Conservation (phyloP, 495 filamentous ascomycete species). For the Eremomyces bilateralis region DNA sequence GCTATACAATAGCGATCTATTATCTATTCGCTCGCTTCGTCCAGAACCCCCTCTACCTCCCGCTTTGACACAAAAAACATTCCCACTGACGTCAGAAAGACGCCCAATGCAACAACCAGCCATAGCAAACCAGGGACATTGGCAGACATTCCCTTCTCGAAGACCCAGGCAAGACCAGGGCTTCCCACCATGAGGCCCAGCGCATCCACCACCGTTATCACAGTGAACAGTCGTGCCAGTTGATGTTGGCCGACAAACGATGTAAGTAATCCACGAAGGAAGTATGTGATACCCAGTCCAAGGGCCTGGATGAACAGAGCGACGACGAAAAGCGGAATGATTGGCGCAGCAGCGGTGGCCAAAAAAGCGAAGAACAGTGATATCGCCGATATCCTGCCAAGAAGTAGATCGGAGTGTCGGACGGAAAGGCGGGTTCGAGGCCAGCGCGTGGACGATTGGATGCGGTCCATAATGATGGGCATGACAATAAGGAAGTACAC, state of each 20-base stretch:
- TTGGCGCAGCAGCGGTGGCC: conserved; percentile 13
- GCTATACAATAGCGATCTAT: too few relatives aligned
- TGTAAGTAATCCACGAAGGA: conserved; percentile 27
- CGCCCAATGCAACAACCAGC: too few relatives aligned
- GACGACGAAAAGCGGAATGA: conserved; percentile 5
- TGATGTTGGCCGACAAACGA: conserved; percentile 29
- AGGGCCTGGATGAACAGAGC: conserved; percentile 6
- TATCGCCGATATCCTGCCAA: conserved; percentile 27
- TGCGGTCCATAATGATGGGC: conserved; percentile 22
- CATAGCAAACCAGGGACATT: too few relatives aligned
- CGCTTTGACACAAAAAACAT: too few relatives aligned
- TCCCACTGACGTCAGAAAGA: too few relatives aligned
- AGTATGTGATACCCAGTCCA: conserved; percentile 3
- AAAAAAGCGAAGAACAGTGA: conserved; percentile 34
- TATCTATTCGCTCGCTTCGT: too few relatives aligned
- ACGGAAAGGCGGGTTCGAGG: conserved; percentile 16
- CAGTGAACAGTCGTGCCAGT: conserved; percentile 32
- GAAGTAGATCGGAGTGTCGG: conserved; percentile 29
- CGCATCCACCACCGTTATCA: conserved; percentile 34
- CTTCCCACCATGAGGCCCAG: conserved; percentile 31
- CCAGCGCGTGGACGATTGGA: too few relatives aligned
- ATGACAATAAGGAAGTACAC: conserved; percentile 28
- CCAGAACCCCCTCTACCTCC: too few relatives aligned
- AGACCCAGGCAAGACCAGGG: conserved; percentile 29
- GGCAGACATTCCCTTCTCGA: conserved; percentile 30